These are phyloP conservation scores for Tuber borchii DNA, from an alignment of 495 filamentous ascomycete genomes.

Conservation along the genomic window DNA sequence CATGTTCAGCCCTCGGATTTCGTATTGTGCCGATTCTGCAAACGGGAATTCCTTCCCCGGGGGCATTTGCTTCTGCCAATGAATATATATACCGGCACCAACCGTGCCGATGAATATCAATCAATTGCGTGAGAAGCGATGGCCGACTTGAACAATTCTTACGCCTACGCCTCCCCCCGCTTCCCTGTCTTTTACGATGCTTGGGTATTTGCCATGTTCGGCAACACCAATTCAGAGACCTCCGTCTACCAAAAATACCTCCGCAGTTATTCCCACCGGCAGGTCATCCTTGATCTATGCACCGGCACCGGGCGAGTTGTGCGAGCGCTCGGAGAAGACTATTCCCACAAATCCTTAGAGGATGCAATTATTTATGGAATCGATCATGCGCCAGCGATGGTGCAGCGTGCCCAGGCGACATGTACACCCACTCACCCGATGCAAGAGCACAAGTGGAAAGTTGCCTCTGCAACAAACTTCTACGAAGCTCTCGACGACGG, in stretches of 20 bases:
- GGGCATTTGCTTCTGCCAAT: neutral
- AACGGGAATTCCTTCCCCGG: neutral
- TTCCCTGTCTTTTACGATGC: slow-evolving; percentile 20
- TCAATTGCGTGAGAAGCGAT: neutral
- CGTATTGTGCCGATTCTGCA: neutral
- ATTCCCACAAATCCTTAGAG: neutral
- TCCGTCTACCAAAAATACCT: slow-evolving; percentile 8
- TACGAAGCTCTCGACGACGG: neutral
- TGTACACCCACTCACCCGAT: neutral
- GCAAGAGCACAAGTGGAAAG: slow-evolving; percentile 3
- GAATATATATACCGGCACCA: neutral
- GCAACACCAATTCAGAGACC: slow-evolving; percentile 3
- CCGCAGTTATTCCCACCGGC: neutral
- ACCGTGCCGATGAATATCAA: neutral
- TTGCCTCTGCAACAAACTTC: slow-evolving; percentile 14
- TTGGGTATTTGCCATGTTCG: slow-evolving; percentile 14
- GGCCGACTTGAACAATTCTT: neutral
- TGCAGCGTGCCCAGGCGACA: slow-evolving; percentile 7
- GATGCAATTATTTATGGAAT: slow-evolving; percentile 12
- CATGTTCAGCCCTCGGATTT: too few species aligned
- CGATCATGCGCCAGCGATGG: slow-evolving; percentile 15
- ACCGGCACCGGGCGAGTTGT: slow-evolving; percentile 21
- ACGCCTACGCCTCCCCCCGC: slow-evolving; percentile 18
- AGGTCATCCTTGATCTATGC: slow-evolving; percentile 21
- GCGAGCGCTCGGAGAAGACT: neutral